Evolutionary conservation across 176 grass and related monocot genomes (phyloP).

Genomic region (Elymus sibiricus): DNA sequence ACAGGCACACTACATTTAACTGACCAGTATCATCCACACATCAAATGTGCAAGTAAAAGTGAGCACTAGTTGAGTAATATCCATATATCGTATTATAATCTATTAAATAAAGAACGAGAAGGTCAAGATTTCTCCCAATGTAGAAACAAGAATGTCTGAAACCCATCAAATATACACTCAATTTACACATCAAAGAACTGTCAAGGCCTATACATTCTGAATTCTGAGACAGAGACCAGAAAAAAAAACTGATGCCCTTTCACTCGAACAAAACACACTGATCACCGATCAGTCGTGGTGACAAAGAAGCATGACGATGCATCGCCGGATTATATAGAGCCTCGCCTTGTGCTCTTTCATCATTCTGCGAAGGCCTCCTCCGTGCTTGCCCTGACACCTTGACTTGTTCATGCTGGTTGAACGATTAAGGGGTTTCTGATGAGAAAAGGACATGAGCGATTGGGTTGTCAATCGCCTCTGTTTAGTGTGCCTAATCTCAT

Average conservation of each 20-base stretch:
- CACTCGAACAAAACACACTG: not conserved
- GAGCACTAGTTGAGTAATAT: not conserved
- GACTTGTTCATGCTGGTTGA: conserved; percentile 16
- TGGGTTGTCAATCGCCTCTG: not conserved
- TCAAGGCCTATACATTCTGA: not conserved
- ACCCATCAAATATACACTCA: not conserved
- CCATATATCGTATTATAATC: not conserved
- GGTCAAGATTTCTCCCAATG: not conserved
- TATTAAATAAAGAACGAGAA: not conserved
- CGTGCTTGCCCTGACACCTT: not conserved
- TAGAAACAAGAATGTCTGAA: not conserved
- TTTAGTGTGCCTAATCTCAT: not conserved
- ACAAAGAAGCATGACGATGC: conserved; percentile 37
- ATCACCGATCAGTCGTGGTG: conserved; percentile 25
- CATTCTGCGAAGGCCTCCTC: conserved; percentile 23
- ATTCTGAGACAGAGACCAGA: not conserved
- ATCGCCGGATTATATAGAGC: conserved; percentile 48
- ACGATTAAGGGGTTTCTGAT: not conserved
- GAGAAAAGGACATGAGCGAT: not conserved
- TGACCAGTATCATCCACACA: not conserved
- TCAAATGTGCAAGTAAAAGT: not conserved
- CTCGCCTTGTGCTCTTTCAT: conserved; percentile 44
- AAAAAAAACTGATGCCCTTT: not conserved
- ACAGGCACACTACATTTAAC: not conserved
- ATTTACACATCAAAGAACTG: conserved; percentile 18